Evolutionary conservation across 1,284 basidiomycete species (phyloP).

Genomic region (Volvariella volvacea): DNA sequence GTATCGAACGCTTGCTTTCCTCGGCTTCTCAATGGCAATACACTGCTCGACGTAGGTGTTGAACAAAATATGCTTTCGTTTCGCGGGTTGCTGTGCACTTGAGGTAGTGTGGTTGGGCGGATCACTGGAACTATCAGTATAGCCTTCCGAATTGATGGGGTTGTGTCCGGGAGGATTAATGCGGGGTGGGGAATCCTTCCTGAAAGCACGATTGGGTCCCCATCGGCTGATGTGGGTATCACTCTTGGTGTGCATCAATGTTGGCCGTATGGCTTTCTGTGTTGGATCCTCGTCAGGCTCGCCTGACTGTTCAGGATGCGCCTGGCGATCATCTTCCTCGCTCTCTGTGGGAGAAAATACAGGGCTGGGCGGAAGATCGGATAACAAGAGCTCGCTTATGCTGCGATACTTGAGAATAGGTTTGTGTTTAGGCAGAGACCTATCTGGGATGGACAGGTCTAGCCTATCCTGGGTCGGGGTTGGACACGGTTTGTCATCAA

Average conservation of each 20-base stretch:
- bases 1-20: conserved; percentile 20
- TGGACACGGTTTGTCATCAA: conserved; percentile 19
- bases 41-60: conserved; percentile 98
- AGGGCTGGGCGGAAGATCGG: conserved; percentile 49
- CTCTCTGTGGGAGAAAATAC: conserved; percentile 46
- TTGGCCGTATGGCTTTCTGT: conserved; percentile 38
- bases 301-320: conserved; percentile 7
- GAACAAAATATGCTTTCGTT: conserved; percentile 87
- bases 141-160: background rate
- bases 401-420: conserved; percentile 96
- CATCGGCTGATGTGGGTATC: conserved; percentile 68
- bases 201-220: conserved; percentile 43
- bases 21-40: conserved; percentile 84
- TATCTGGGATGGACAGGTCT: conserved; percentile 27
- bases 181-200: conserved; percentile 64
- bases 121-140: conserved; percentile 9
- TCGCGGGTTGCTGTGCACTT: conserved; percentile 24
- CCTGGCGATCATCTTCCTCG: conserved; percentile 27
- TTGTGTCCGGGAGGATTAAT: conserved; percentile 31
- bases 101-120: conserved; percentile 9
- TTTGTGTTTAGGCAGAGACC: conserved; percentile 45
- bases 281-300: conserved; percentile 7
- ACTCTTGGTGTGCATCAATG: conserved; percentile 73
- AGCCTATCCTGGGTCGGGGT: conserved; percentile 26
- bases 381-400: conserved; percentile 82